phyloP scores from a whole-genome alignment of 306 rosid species.

The Cucurbita pepo region DNA sequence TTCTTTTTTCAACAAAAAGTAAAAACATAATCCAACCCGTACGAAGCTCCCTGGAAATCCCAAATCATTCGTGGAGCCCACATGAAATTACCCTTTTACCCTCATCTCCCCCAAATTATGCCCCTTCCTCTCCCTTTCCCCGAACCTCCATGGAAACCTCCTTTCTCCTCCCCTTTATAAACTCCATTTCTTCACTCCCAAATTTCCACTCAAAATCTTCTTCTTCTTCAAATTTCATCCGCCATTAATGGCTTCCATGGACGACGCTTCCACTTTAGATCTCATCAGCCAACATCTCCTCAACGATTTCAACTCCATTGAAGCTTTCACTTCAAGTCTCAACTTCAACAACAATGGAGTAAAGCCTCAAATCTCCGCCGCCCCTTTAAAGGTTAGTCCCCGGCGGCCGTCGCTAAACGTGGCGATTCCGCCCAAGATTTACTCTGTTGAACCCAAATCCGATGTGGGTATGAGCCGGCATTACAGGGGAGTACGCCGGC shows the following conservation, averaged over 20 bases:
- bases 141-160: conserved; percentile 17
- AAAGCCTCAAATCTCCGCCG: background rate
- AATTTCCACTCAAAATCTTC: conserved; percentile 7
- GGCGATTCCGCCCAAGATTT: background rate
- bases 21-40: background rate
- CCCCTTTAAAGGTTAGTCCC: background rate
- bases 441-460: background rate
- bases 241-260: conserved; percentile 8
- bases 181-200: conserved; percentile 1
- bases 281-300: conserved; percentile 46
- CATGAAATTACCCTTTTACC: background rate
- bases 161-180: background rate
- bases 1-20: background rate
- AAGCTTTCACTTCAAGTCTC: conserved; percentile 21
- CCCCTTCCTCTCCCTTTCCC: background rate
- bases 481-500: conserved; percentile 31
- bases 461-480: conserved; percentile 2
- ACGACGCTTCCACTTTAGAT: conserved; percentile 39
- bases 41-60: background rate
- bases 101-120: background rate
- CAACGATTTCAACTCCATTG: conserved; percentile 27
- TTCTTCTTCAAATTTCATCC: background rate
- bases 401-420: background rate
- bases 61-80: background rate
- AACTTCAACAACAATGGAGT: background rate